Conservation (phyloP, 225 moss, liverwort and hornwort species). For the Anthoceros angustus region DNA sequence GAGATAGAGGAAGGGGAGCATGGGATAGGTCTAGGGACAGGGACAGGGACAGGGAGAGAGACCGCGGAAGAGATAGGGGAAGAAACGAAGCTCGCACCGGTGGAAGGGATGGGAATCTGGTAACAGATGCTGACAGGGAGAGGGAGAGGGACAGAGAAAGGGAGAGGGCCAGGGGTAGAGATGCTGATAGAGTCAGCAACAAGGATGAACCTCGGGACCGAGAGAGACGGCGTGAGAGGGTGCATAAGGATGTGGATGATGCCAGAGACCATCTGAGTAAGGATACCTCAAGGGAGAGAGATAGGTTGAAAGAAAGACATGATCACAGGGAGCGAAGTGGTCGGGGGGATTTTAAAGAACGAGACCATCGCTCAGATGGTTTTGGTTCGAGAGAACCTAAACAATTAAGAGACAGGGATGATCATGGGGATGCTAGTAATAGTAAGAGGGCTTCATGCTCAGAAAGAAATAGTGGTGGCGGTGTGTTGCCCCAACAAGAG, state of each 20-base stretch:
- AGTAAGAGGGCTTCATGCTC: not conserved
- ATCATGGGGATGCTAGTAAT: not conserved
- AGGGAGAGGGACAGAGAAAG: slow-evolving; percentile 13
- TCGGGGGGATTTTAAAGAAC: slow-evolving; percentile 8
- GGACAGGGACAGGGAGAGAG: not conserved
- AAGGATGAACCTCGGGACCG: not conserved
- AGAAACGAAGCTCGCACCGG: not conserved
- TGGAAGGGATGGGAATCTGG: slow-evolving; percentile 8
- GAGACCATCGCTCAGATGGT: not conserved
- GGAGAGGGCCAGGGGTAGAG: not conserved
- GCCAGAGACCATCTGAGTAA: slow-evolving; percentile 9
- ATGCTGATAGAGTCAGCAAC: not conserved
- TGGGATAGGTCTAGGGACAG: slow-evolving; percentile 8
- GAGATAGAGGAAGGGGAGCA: slow-evolving; percentile 4
- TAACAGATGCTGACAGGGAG: slow-evolving; percentile 9
- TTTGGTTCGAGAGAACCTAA: not conserved
- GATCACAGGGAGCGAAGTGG: slow-evolving; percentile 8
- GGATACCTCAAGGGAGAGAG: slow-evolving; percentile 6
- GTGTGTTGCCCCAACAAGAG: not conserved
- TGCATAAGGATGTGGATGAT: slow-evolving; percentile 12
- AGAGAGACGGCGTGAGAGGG: not conserved
- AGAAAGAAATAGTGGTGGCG: not conserved
- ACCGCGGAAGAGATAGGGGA: not conserved
- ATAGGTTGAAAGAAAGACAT: slow-evolving; percentile 9
- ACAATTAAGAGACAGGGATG: slow-evolving; percentile 1